Base-by-base conservation (phyloP, 257 asterid species). In the Ballota nigra region DNA sequence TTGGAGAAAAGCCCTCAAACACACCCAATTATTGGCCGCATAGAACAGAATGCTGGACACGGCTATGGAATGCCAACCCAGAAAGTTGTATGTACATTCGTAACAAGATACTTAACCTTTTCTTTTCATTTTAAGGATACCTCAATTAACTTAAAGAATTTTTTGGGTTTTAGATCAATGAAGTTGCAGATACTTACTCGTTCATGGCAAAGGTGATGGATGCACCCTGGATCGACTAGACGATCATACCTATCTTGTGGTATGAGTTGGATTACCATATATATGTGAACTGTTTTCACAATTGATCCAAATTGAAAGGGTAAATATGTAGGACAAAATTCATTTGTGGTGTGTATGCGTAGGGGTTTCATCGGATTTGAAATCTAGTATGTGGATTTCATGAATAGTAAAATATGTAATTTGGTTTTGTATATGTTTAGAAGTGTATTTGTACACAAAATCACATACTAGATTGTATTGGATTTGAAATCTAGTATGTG, bases 201-300 rank as follows among this genome's bases (percentile, higher is more conserved):
- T 92, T 92, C 85, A 88, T 92, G 97, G 96, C 91, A 20, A 86
- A 87, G 88, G 86, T 80, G 74, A 72, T 92, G 61, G 88, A 69
- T 63, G 97, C 93, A 2, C 43, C 86, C 16, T 92, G 98, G 98
- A 62, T 76, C 41, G 89, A 88, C 68, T 92, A 87, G 80, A 63
- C 3, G 47, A 63, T 18, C 22, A 8, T 28, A 56, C 6, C 5
- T 1, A 43, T 43, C 18, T 43, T 43, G 6, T 43, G n/a, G n/a
- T n/a, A n/a, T n/a, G n/a, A n/a, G n/a, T 36, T 36, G 34, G 43
- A 36, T 36, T 36, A 8, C 43, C 43, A 36, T 36, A 0, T 8
- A 13, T 2, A 36, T 36, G 13, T 8, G 43, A 36, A 36, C 43
- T 36, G 9, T 36, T 36, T 36, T 8, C 13, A 36, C 13, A 29